Percentiles rank a stretch among this genome's conserved stretches.
phyloP scores from a whole-genome alignment of 352 stramenopile genomes.

The Globisporangium cederbergense region DNA sequence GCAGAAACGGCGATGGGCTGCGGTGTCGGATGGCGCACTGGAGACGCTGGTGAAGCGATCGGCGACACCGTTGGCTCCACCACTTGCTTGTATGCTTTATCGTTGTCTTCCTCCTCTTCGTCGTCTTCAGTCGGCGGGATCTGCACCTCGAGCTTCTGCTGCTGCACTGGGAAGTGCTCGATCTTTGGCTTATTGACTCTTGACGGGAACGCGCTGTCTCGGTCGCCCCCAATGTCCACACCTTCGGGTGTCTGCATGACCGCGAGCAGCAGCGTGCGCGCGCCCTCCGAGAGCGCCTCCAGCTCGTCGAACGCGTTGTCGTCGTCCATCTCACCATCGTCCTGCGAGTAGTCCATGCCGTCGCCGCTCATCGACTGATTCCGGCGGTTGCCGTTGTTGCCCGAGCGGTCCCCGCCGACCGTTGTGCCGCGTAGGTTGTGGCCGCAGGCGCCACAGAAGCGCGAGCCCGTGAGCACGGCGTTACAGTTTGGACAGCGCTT shows the following conservation, averaged over 20 bases:
- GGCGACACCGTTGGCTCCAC: slow-evolving; percentile 11
- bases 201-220: slow-evolving; percentile 41
- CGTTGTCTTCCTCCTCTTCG: not conserved
- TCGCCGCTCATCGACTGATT: slow-evolving; percentile 26
- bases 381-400: slow-evolving; percentile 19
- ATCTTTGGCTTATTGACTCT: slow-evolving; percentile 14
- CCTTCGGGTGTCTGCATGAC: slow-evolving; percentile 88
- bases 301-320: slow-evolving; percentile 87
- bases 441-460: slow-evolving; percentile 85
- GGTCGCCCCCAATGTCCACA: slow-evolving; percentile 68
- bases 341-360: slow-evolving; percentile 41
- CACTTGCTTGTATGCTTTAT: not conserved
- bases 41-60: slow-evolving; percentile 17
- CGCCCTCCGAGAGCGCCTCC: slow-evolving; percentile 82
- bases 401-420: slow-evolving; percentile 40
- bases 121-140: slow-evolving; percentile 17
- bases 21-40: slow-evolving; percentile 2
- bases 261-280: slow-evolving; percentile 76
- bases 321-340: slow-evolving; percentile 65
- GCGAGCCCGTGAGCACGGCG: slow-evolving; percentile 80
- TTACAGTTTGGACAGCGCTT: slow-evolving; percentile 84
- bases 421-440: slow-evolving; percentile 84
- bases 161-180: slow-evolving; percentile 3
- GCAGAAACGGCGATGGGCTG: slow-evolving; percentile 8
- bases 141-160: slow-evolving; percentile 11